These are phyloP conservation scores for Penicillium steckii DNA, from an alignment of 495 filamentous ascomycete species.

Conservation along the genomic window DNA sequence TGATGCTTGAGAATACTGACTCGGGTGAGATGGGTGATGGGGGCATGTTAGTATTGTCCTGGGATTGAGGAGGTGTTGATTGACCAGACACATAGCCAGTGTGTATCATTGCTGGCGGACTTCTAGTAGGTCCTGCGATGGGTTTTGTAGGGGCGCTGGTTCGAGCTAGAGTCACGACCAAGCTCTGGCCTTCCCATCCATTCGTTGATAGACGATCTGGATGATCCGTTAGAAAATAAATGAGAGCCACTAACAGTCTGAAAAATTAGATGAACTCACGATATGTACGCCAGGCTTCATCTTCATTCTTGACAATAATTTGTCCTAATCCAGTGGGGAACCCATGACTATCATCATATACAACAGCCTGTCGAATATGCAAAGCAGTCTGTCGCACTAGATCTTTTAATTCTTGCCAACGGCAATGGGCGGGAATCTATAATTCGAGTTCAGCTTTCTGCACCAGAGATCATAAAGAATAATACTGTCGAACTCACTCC, in stretches of 20 bases:
- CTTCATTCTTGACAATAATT: slow-evolving; percentile 50
- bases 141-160: slow-evolving; percentile 43
- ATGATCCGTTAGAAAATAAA: slow-evolving; percentile 6
- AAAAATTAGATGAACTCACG: slow-evolving; percentile 25
- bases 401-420: slow-evolving; percentile 51
- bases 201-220: slow-evolving; percentile 43
- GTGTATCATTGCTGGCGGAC: slow-evolving; percentile 32
- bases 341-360: slow-evolving; percentile 47
- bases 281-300: slow-evolving; percentile 49
- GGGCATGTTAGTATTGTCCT: slow-evolving; percentile 32
- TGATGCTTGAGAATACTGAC: slow-evolving; percentile 21
- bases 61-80: slow-evolving; percentile 33
- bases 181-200: slow-evolving; percentile 47
- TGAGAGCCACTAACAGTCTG: too few relatives aligned
- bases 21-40: slow-evolving; percentile 41
- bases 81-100: slow-evolving; percentile 30
- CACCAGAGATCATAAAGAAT: neutral
- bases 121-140: slow-evolving; percentile 46
- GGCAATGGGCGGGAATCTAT: slow-evolving; percentile 47
- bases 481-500: slow-evolving; percentile 29
- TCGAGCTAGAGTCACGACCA: slow-evolving; percentile 45
- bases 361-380: slow-evolving; percentile 49
- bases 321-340: slow-evolving; percentile 47
- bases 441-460: neutral
- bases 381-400: slow-evolving; percentile 46